These are phyloP conservation scores for Debaryomyces singareniensis DNA, from an alignment of 1,139 yeast species.

Conservation along the genomic window DNA sequence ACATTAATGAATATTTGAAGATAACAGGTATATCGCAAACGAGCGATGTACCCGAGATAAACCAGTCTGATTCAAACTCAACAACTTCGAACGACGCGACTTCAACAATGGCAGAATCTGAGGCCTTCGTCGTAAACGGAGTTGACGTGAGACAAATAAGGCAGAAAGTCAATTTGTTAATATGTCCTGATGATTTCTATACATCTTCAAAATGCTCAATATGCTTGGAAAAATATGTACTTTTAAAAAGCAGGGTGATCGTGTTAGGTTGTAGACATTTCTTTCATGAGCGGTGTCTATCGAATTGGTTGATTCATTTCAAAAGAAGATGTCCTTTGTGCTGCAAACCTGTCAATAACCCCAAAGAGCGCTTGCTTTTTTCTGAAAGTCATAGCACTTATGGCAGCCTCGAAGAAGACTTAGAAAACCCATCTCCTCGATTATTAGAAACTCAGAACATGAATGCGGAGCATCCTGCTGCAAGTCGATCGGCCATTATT, in stretches of 20 bases:
- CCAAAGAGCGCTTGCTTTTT: slow-evolving; percentile 10
- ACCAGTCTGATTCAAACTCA: slow-evolving; percentile 7
- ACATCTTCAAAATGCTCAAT: slow-evolving; percentile 41
- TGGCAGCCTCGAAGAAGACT: slow-evolving; percentile 15
- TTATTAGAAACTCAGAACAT: no score
- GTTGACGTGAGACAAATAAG: slow-evolving; percentile 20
- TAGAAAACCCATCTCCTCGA: no score
- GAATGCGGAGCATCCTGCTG: slow-evolving; percentile 5
- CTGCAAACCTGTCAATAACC: slow-evolving; percentile 20
- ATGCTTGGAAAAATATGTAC: slow-evolving; percentile 36
- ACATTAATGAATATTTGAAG: slow-evolving; percentile 25
- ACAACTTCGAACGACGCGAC: slow-evolving; percentile 6
- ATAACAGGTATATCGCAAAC: slow-evolving; percentile 9
- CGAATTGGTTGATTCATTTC: slow-evolving; percentile 43
- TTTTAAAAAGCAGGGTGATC: slow-evolving; percentile 31
- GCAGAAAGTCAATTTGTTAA: slow-evolving; percentile 17
- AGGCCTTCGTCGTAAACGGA: slow-evolving; percentile 25
- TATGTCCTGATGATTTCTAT: slow-evolving; percentile 31
- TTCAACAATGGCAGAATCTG: no score
- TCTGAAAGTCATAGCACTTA: slow-evolving; percentile 14
- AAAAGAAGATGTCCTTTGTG: slow-evolving; percentile 42
- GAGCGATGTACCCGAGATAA: slow-evolving; percentile 3
- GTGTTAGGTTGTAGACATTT: slow-evolving; percentile 41
- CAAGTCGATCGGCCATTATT: no score
- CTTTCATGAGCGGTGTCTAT: slow-evolving; percentile 38